Conservation (phyloP, 2,329 filamentous ascomycete species). For the Claviceps fusiformis region DNA sequence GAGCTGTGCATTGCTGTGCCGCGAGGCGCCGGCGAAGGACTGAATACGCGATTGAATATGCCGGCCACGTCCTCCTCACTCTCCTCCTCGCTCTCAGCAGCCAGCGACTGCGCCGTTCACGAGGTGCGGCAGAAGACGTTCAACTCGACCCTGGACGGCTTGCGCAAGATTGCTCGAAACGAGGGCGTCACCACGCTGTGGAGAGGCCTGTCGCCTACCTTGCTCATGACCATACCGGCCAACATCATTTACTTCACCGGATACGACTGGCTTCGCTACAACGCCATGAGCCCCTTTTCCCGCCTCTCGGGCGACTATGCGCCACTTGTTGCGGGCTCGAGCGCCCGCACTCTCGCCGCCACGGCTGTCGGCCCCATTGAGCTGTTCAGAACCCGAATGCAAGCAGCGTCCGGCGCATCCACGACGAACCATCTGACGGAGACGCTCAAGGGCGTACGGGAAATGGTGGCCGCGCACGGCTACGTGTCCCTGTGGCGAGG, state of each 20-base stretch:
- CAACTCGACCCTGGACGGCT: constrained; percentile 79
- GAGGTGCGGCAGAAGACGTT: constrained; percentile 73
- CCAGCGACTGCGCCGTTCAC: constrained; percentile 64
- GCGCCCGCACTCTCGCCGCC: constrained; percentile 68
- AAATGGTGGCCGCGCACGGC: constrained; percentile 67
- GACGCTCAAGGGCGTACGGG: constrained; percentile 60
- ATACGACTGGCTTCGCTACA: constrained; percentile 84
- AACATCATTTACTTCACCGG: constrained; percentile 99
- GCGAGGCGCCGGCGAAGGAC: constrained; percentile 33
- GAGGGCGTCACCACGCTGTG: constrained; percentile 80
- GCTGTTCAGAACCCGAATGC: constrained; percentile 84
- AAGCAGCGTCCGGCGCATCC: constrained; percentile 52
- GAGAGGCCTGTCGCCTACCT: constrained; percentile 85
- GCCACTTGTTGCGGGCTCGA: constrained; percentile 66
- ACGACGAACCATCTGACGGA: constrained; percentile 60
- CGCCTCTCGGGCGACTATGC: constrained; percentile 54
- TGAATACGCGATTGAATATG: constrained; percentile 17
- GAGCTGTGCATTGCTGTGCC: constrained; percentile 67
- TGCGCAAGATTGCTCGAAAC: constrained; percentile 88
- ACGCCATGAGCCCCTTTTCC: constrained; percentile 57
- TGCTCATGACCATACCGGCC: constrained; percentile 84
- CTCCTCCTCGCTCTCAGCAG: constrained; percentile 28
- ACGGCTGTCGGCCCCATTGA: constrained; percentile 80
- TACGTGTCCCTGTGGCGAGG: constrained; percentile 82
- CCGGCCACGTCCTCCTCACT: no score